A percentile compares a stretch with the other conserved stretches of the same genome.
phyloP scores from a whole-genome alignment of 2,329 filamentous ascomycete genomes.

The Lomentospora prolificans region DNA sequence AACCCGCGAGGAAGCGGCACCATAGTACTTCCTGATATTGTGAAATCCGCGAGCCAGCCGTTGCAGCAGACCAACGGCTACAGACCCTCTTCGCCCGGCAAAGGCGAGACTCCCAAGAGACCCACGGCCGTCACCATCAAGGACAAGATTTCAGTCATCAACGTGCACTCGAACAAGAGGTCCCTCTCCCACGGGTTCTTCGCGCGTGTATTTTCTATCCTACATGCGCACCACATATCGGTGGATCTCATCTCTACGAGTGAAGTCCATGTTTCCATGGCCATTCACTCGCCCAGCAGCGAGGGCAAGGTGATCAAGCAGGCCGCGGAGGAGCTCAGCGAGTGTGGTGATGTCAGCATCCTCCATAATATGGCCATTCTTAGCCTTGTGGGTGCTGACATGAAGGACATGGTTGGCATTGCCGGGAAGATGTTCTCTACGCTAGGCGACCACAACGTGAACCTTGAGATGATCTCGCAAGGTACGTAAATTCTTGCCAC shows the following conservation, averaged over 20 bases:
- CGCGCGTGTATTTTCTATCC: conserved; percentile 82
- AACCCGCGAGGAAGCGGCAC: conserved; percentile 72
- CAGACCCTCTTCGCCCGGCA: conserved; percentile 31
- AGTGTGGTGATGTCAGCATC: conserved; percentile 84
- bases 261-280: conserved; percentile 96
- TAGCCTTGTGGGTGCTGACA: conserved; percentile 85
- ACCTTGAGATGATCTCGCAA: conserved; percentile 99
- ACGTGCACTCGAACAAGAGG: conserved; percentile 95
- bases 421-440: conserved; percentile 92
- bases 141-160: conserved; percentile 91
- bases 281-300: conserved; percentile 71
- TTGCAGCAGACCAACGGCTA: conserved; percentile 46
- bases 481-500: conserved; percentile 37
- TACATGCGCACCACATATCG: conserved; percentile 77
- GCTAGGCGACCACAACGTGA: conserved; percentile 84
- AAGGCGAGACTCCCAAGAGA: conserved; percentile 52
- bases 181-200: conserved; percentile 95
- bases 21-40: conserved; percentile 68
- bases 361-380: conserved; percentile 90
- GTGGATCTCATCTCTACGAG: conserved; percentile 95
- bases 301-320: conserved; percentile 53
- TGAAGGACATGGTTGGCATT: conserved; percentile 96
- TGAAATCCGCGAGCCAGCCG: conserved; percentile 33
- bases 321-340: conserved; percentile 62
- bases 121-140: conserved; percentile 95